These are phyloP conservation scores for Cytospora piceicola DNA, from an alignment of 2,329 filamentous ascomycete species.

Conservation along the genomic window DNA sequence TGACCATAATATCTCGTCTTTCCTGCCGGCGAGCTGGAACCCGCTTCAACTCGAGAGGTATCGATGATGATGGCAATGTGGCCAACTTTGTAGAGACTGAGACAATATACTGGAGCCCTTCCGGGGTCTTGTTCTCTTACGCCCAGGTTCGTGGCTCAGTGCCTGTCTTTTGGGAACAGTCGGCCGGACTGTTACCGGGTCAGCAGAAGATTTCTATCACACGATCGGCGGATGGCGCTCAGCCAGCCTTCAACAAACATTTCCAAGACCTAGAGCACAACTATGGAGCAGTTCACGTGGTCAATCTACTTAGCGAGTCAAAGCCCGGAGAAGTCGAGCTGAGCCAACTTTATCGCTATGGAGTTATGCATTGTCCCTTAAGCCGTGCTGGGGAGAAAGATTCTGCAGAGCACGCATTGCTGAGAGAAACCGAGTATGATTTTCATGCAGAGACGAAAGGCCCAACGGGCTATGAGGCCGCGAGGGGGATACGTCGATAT, in stretches of 20 bases:
- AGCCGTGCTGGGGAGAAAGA: constrained; percentile 61
- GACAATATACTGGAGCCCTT: constrained; percentile 85
- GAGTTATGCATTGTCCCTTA: constrained; percentile 75
- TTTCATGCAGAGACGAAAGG: constrained; percentile 94
- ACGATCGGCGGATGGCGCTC: constrained; percentile 84
- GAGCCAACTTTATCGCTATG: constrained; percentile 76
- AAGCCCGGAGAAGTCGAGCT: constrained; percentile 87
- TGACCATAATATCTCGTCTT: constrained; percentile 89
- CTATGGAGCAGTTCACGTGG: constrained; percentile 89
- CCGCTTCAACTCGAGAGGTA: constrained; percentile 93
- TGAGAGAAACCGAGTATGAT: constrained; percentile 87
- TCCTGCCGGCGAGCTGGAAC: constrained; percentile 92
- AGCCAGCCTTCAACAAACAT: constrained; percentile 94
- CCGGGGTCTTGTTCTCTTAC: constrained; percentile 84
- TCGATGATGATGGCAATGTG: constrained; percentile 96
- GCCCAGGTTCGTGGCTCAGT: constrained; percentile 91
- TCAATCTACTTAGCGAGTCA: constrained; percentile 90
- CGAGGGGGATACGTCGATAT: constrained; percentile 78
- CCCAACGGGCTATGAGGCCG: constrained; percentile 85
- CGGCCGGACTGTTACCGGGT: constrained; percentile 81
- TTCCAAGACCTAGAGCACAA: constrained; percentile 83
- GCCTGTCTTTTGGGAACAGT: constrained; percentile 96
- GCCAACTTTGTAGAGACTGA: constrained; percentile 99
- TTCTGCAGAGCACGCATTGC: constrained; percentile 70
- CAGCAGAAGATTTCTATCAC: constrained; percentile 95